Evolutionary conservation across 345 rosid species (phyloP).

Genomic region (Erodium maritimum): DNA sequence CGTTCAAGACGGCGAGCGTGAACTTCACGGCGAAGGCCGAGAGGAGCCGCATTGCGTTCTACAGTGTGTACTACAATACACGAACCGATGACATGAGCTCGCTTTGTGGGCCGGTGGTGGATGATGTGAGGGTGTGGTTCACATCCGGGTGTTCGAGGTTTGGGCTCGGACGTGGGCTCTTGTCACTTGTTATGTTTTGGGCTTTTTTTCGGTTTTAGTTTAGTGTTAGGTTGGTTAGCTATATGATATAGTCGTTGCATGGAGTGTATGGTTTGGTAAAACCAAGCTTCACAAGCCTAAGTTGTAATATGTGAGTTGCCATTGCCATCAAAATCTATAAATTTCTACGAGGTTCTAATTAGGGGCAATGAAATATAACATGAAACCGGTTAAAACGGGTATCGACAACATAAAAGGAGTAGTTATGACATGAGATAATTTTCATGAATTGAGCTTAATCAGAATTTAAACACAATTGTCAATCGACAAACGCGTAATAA

Average conservation of each 20-base stretch:
- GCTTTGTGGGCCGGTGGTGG: conserved; percentile 90
- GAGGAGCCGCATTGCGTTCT: conserved; percentile 76
- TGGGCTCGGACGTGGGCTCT: conserved; percentile 21
- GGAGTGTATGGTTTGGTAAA: neutral
- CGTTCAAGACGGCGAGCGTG: conserved; percentile 41
- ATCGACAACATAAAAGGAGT: no score
- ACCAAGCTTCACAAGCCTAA: neutral
- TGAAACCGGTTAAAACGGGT: no score
- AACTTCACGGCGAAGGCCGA: conserved; percentile 92
- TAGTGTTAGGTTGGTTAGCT: conserved; percentile 14
- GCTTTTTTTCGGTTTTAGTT: conserved; percentile 21
- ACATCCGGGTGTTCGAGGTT: conserved; percentile 24
- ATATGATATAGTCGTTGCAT: neutral
- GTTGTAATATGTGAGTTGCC: neutral
- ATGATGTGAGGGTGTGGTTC: conserved; percentile 78
- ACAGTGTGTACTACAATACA: conserved; percentile 83
- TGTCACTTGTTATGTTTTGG: conserved; percentile 20
- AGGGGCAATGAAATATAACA: no score
- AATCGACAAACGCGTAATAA: no score
- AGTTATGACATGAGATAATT: no score
- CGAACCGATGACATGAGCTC: conserved; percentile 96
- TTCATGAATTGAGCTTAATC: no score
- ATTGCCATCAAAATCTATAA: no score
- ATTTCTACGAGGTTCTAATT: no score
- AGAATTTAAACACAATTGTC: neutral